Base-by-base conservation (phyloP, 495 filamentous ascomycete species). In the Neurospora sp. region DNA sequence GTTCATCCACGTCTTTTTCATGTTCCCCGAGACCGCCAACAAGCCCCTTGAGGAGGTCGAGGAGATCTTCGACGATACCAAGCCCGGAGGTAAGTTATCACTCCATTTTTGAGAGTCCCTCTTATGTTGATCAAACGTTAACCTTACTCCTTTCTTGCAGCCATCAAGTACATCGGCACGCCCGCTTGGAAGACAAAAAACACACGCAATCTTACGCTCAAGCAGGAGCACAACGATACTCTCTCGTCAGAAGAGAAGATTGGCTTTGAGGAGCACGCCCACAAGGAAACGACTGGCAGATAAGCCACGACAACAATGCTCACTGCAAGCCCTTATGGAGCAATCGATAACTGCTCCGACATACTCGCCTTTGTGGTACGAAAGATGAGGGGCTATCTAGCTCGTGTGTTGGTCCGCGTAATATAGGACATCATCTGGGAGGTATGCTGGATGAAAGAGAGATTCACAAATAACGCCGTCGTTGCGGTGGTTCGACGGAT, bases 21-120 rank as follows among this genome's bases (percentile, higher is more conserved):
- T 92, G 76, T 93, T 95, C 85, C 93, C 92, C 1, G 93, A 96
- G 81, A 95, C 92, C 0, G 86, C 88, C n/a, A 92, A 92, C 71
- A 93, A 93, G 85, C 91, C 92, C 14, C 86, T 95, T 4, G 93
- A 94, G 75, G 92, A 95, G 76, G 85, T 93, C 20, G 90, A 91
- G 69, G 83, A 81, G 44, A 90, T 93, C 76, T 95, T 95, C 79
- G 90, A 90, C 69, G 78, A 86, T 71, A 70, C 70, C 35, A 72
- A 74, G 74, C 74, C 76, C 10, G 79, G 77, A 42, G 71, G 78
- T 80, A 73, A 74, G 76, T 76, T 12, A 10, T 23, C 16, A 37
- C 11, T 6, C 31, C 31, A 4, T 10, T n/a, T 46, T 27, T 37
- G 38, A 12, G 14, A 16, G 0, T 16, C 18, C 20, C 20, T 35